phyloP scores from a whole-genome alignment of 2,329 filamentous ascomycete species.

The Penicillium sp. region DNA sequence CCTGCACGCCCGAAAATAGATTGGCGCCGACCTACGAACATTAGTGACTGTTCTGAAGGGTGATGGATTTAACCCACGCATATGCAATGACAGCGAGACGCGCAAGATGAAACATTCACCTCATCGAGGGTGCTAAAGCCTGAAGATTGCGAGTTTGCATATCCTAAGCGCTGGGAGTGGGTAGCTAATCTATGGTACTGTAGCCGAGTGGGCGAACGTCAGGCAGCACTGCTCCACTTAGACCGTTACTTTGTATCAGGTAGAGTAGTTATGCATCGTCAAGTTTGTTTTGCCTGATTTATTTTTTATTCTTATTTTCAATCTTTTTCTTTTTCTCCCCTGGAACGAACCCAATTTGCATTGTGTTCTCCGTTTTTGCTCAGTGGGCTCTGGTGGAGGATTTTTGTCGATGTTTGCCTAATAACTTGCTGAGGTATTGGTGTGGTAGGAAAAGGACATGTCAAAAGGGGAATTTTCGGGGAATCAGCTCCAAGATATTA shows the following conservation, averaged over 20 bases:
- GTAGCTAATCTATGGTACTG: background rate
- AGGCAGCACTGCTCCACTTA: background rate
- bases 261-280: too few relatives aligned
- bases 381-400: too few relatives aligned
- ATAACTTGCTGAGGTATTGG: too few relatives aligned
- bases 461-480: too few relatives aligned
- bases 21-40: background rate
- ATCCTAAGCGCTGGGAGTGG: background rate
- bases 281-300: too few relatives aligned
- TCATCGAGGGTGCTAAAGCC: background rate
- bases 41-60: background rate
- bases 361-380: too few relatives aligned
- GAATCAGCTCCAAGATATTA: too few relatives aligned
- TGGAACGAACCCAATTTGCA: too few relatives aligned
- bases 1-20: background rate
- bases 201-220: background rate
- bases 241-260: background rate
- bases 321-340: too few relatives aligned
- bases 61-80: background rate
- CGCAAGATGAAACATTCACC: background rate
- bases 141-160: background rate
- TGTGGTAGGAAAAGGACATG: too few relatives aligned
- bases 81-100: background rate
- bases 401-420: too few relatives aligned
- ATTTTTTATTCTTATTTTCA: too few relatives aligned